These are phyloP conservation scores for Penicillium sp. DNA, from an alignment of 2,329 filamentous ascomycete species.

Conservation along the genomic window DNA sequence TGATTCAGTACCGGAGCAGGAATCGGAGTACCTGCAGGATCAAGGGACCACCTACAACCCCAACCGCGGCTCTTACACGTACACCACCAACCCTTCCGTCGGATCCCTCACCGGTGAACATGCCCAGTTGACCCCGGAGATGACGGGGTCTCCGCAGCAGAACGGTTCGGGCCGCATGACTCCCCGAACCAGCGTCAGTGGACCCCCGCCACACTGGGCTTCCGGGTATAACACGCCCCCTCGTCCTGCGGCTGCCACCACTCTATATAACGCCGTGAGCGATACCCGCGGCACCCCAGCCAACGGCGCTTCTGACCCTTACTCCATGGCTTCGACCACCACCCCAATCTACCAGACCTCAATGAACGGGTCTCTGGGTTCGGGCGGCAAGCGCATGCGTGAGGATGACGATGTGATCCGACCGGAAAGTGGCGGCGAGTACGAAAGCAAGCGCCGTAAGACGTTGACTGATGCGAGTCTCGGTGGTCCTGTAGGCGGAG, in stretches of 20 bases:
- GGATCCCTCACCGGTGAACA: slow-evolving; percentile 72
- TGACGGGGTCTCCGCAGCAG: slow-evolving; percentile 83
- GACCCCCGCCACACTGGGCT: slow-evolving; percentile 74
- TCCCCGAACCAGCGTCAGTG: slow-evolving; percentile 75
- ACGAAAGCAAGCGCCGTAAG: slow-evolving; percentile 77
- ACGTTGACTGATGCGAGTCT: slow-evolving; percentile 67
- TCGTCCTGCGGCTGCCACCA: slow-evolving; percentile 71
- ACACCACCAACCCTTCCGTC: slow-evolving; percentile 69
- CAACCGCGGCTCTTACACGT: slow-evolving; percentile 76
- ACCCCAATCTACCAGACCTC: slow-evolving; percentile 55
- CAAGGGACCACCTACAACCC: slow-evolving; percentile 72
- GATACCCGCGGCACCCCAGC: slow-evolving; percentile 69
- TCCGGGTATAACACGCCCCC: slow-evolving; percentile 80
- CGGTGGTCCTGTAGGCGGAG: slow-evolving; percentile 49
- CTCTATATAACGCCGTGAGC: slow-evolving; percentile 86
- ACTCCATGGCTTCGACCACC: slow-evolving; percentile 71
- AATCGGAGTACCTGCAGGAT: slow-evolving; percentile 83
- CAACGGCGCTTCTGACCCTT: slow-evolving; percentile 72
- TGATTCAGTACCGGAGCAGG: slow-evolving; percentile 71
- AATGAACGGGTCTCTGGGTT: slow-evolving; percentile 66
- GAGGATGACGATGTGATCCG: slow-evolving; percentile 69
- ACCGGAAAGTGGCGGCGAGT: slow-evolving; percentile 64
- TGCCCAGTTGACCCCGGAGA: slow-evolving; percentile 76
- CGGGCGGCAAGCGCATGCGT: slow-evolving; percentile 62
- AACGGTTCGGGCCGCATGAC: slow-evolving; percentile 83